These are phyloP conservation scores for Aspergillus sp. DNA, from an alignment of 2,329 filamentous ascomycete species.

Conservation along the genomic window DNA sequence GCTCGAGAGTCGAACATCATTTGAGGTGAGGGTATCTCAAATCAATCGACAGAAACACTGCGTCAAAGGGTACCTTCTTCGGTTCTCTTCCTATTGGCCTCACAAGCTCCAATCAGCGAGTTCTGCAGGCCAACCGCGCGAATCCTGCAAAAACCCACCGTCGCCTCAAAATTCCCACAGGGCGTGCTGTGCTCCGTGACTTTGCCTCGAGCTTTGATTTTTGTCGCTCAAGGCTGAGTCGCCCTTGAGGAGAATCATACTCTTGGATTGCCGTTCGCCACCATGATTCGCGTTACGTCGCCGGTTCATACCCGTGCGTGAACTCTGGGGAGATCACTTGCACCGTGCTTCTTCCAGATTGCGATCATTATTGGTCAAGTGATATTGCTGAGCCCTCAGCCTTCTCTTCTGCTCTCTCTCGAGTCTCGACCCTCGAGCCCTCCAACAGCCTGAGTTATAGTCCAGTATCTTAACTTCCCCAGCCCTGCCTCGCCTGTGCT, in stretches of 20 bases:
- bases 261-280: neutral
- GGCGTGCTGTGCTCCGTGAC: neutral
- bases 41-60: neutral
- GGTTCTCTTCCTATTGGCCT: slow-evolving; percentile 12
- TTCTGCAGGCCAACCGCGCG: slow-evolving; percentile 4
- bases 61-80: neutral
- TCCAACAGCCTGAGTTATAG: too few species aligned
- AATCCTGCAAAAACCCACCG: slow-evolving; percentile 1
- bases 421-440: neutral
- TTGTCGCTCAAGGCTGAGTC: neutral
- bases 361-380: neutral
- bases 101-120: slow-evolving; percentile 9
- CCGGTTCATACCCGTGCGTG: neutral
- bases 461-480: too few species aligned
- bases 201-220: neutral
- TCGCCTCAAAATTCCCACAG: neutral
- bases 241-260: too few species aligned
- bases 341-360: neutral
- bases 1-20: neutral
- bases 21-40: neutral
- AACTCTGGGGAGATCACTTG: neutral
- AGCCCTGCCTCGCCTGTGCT: neutral
- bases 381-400: neutral
- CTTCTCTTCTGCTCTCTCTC: neutral
- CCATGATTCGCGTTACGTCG: neutral